Evolutionary conservation across 2,329 filamentous ascomycete species (phyloP), one percentile per base, ranked within the genome.

Genomic region (Epichloe gansuensis): DNA sequence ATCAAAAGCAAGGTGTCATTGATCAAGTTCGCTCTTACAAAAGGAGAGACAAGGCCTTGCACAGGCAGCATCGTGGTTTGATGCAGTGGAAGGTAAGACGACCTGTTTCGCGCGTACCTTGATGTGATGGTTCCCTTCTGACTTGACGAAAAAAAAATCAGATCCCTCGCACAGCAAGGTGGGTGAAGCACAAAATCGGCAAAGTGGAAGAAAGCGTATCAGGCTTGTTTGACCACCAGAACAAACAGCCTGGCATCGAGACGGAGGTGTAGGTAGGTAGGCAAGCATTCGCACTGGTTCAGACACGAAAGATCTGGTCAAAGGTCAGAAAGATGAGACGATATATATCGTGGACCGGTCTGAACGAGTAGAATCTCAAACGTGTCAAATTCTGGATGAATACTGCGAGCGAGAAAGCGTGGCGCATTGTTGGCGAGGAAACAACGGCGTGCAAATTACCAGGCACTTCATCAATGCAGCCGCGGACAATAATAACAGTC

Each of bases 11-110:
- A 73, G 41, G 62, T 70, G 39, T 66, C 72, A 53, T 70, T 9
- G 75, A 76, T 44, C 72, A 78, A 62, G 54, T 81, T 46, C 76
- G 74, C 53, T 82, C 85, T 55, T 86, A 82, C 62, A 80, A 76
- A 62, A 71, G 74, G 53, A 72, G 82, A 58, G 71, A 75, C 57
- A 78, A 76, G 65, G 74, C 78, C 55, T 67, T 85, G 57, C 82
- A 87, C 64, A 71, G 83, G 48, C 76, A 78, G 62, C 82, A 89
- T 61, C 69, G 82, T 23, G 85, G 85, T 0, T 62, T 85, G 42
- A 89, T 89, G 85, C 85, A 89, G 67, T 89, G 83, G 81, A 70
- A 70, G 64, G 67, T 69, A 58, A 59, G 65, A 51, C 4, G 31
- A 3, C 15, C 12, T 49, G 31, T 39, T 11, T 46, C 41, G 7